A percentile compares a stretch with the other conserved stretches of the same genome.
Conservation (phyloP, 192 early-diverging fungal genomes). For the Dissophora globulifera region DNA sequence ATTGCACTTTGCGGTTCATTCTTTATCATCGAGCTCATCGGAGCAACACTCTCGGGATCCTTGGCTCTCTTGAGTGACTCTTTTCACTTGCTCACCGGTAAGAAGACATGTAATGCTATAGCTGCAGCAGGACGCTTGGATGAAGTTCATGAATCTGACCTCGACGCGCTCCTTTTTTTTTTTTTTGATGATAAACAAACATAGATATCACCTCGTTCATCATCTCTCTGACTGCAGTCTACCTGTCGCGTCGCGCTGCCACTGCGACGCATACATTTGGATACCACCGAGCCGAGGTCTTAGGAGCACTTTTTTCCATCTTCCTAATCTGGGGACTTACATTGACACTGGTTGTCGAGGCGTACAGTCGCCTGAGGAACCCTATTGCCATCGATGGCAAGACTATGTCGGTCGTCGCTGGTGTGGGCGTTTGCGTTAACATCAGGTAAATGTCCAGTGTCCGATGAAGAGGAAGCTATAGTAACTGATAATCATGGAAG, state of each 20-base stretch:
- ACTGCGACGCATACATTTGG: conserved; percentile 74
- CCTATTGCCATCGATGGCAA: conserved; percentile 73
- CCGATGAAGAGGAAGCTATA: too few species aligned
- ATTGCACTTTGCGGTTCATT: conserved; percentile 67
- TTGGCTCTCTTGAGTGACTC: conserved; percentile 79
- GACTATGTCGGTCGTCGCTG: conserved; percentile 76
- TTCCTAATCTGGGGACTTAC: conserved; percentile 84
- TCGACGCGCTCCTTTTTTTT: too few species aligned
- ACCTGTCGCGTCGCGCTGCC: conserved; percentile 45
- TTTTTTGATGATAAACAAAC: too few species aligned
- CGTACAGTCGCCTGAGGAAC: conserved; percentile 69
- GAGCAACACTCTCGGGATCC: conserved; percentile 67
- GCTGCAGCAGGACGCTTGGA: too few species aligned
- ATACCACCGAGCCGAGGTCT: conserved; percentile 80
- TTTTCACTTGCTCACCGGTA: conserved; percentile 79
- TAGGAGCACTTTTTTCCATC: conserved; percentile 81
- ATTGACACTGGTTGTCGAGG: conserved; percentile 71
- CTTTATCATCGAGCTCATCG: conserved; percentile 72
- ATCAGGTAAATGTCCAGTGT: conserved; percentile 76
- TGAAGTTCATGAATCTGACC: too few species aligned
- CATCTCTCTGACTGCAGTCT: conserved; percentile 49
- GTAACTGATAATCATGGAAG: too few species aligned
- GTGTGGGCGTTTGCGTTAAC: conserved; percentile 79
- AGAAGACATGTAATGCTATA: too few species aligned
- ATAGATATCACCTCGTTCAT: conserved; percentile 53